These are phyloP conservation scores for Saturnispora dispora DNA, from an alignment of 805 yeast species.

Conservation along the genomic window DNA sequence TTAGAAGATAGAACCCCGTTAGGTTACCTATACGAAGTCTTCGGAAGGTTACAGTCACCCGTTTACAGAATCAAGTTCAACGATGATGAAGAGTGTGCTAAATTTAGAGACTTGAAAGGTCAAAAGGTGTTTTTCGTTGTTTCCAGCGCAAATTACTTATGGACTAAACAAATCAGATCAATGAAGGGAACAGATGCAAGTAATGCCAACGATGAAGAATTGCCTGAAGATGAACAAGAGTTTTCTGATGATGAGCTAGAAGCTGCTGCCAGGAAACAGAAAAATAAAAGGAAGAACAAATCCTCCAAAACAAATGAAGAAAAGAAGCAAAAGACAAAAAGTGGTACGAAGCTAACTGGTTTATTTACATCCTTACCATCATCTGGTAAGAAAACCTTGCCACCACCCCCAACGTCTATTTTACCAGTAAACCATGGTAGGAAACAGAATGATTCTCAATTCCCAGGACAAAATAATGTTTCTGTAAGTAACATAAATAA, in stretches of 20 bases:
- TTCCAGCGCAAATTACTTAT: conserved; percentile 67
- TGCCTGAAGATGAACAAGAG: conserved; percentile 89
- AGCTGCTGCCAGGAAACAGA: conserved; percentile 55
- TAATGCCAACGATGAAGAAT: conserved; percentile 88
- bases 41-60: conserved; percentile 81
- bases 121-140: conserved; percentile 65
- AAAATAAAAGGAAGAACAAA: conserved; percentile 40
- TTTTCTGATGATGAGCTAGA: conserved; percentile 93
- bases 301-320: not conserved
- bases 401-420: not conserved
- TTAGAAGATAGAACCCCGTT: conserved; percentile 59
- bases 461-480: conserved; percentile 16
- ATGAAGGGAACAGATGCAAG: conserved; percentile 91
- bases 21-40: conserved; percentile 79
- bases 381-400: not conserved
- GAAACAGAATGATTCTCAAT: not conserved
- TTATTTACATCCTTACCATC: conserved; percentile 11
- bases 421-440: not conserved
- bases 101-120: conserved; percentile 42
- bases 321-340: conserved; percentile 7
- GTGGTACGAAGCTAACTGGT: not conserved
- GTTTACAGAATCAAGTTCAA: conserved; percentile 67
- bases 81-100: conserved; percentile 37
- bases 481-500: not conserved
- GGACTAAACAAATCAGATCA: conserved; percentile 61